Evolutionary conservation across 148 eudicot species (phyloP), one percentile per base, ranked within the genome.

Genomic region (Fallopia convolvulus): DNA sequence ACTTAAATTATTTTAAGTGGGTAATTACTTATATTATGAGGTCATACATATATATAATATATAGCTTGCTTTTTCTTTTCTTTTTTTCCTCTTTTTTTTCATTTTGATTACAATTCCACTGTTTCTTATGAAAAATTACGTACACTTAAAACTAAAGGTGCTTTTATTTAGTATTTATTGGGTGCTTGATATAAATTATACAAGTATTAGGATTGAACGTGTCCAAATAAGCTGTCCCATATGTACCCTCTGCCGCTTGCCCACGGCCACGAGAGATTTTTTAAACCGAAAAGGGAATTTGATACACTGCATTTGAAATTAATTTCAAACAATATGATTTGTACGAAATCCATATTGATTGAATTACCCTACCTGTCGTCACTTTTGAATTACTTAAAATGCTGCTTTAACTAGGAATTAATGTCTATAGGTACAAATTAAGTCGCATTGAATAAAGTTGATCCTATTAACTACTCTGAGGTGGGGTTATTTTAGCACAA

Each of bases 401-500:
- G 58, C 58, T 15, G n/a, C 58, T 52, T 52, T 18, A 52, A 52
- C 58, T 13, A 52, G 0, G 17, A 3, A 15, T 52, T 52, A 52
- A 14, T 52, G 6, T 52, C 3, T 52, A 12, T 52, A 17, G 18
- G n/a, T 52, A 17, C 5, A 6, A 17, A 17, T 9, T 6, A 44
- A 44, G 47, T 44, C 47, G 10, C 47, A 44, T 48, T 48, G 15
- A 2, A 48, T 9, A 48, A 11, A 10, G 15, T 12, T 48, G 15
- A 48, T 48, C 12, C 15, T 48, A 8, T 44, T 44, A 44, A 42
- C 46, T 42, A 8, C 46, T 42, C 46, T 47, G 2, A 55, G 18
- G 61, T 55, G 61, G 61, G 61, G 61, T 55, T 55, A 55, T 55
- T 55, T 55, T 5, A 55, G 61, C 61, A 55, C 61, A n/a, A 55